Evolutionary conservation across 2,329 filamentous ascomycete genomes (phyloP).

Genomic region (Aspergillus sojae): DNA sequence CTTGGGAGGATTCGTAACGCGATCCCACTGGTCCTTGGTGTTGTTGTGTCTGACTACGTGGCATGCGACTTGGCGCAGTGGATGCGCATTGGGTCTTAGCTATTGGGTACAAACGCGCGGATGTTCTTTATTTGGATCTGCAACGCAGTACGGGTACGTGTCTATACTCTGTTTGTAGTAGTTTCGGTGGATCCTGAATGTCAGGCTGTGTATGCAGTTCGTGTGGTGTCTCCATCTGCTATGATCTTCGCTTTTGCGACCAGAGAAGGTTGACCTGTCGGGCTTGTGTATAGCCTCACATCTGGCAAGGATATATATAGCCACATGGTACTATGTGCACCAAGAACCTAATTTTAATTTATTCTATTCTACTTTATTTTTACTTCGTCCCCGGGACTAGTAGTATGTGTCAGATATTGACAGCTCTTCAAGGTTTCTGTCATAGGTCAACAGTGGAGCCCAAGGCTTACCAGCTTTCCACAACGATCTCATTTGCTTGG

Average conservation of each 20-base stretch:
- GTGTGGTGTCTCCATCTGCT: background rate
- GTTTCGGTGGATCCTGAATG: background rate
- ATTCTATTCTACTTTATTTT: background rate
- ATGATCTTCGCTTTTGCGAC: background rate
- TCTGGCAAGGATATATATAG: background rate
- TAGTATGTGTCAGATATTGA: background rate
- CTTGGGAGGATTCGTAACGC: background rate
- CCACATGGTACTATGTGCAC: background rate
- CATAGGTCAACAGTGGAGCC: background rate
- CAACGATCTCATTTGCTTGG: background rate
- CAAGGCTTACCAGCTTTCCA: too few species aligned
- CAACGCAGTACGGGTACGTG: background rate
- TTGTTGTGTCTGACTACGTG: background rate
- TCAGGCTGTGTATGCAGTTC: background rate
- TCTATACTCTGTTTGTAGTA: background rate
- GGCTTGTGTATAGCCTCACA: background rate
- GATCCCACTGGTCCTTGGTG: background rate
- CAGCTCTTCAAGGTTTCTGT: background rate
- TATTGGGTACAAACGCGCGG: background rate
- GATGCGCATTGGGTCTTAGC: background rate
- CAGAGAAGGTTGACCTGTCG: background rate
- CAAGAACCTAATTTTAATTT: too few species aligned
- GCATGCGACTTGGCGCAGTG: background rate
- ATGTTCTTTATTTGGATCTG: constrained; percentile 1
- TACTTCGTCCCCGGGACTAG: background rate